A percentile compares a stretch with the other conserved stretches of the same genome.
These are phyloP conservation scores for Tylopilus sp. DNA, from an alignment of 1,284 basidiomycete species.

Conservation along the genomic window DNA sequence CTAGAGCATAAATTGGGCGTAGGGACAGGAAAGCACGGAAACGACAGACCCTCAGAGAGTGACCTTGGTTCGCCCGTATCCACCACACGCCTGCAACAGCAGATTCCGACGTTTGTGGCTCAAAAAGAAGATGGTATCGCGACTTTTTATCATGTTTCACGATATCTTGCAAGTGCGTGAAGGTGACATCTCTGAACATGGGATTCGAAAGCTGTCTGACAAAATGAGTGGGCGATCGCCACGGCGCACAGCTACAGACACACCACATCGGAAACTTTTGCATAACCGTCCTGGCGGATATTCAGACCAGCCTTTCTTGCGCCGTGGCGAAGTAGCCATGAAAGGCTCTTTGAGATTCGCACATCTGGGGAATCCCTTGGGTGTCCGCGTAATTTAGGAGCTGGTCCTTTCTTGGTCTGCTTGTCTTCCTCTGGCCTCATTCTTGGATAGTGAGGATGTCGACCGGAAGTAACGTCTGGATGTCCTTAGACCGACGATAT, in stretches of 20 bases:
- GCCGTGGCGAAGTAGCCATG: constrained; percentile 70
- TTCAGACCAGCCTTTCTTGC: constrained; percentile 56
- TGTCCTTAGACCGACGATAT: background rate
- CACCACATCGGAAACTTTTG: constrained; percentile 59
- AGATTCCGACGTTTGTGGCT: constrained; percentile 43
- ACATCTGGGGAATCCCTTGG: constrained; percentile 23
- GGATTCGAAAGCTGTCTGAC: constrained; percentile 47
- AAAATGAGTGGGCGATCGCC: constrained; percentile 4
- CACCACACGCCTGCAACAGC: constrained; percentile 54
- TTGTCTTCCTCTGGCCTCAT: constrained; percentile 14
- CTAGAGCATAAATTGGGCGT: constrained; percentile 35
- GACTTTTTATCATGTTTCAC: constrained; percentile 76
- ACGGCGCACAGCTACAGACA: constrained; percentile 20
- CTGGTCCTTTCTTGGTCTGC: constrained; percentile 12
- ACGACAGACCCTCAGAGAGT: constrained; percentile 68
- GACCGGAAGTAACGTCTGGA: constrained; percentile 2
- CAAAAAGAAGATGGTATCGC: constrained; percentile 68
- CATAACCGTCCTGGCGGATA: constrained; percentile 66
- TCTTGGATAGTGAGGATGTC: constrained; percentile 2
- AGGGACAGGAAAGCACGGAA: background rate
- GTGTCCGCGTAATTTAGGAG: constrained; percentile 28
- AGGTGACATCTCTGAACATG: constrained; percentile 50
- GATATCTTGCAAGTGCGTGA: constrained; percentile 62
- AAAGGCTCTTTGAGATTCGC: constrained; percentile 55
- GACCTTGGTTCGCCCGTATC: constrained; percentile 94